phyloP scores from a whole-genome alignment of 768 basidiomycete genomes.

The Dioszegia aurantiaca region DNA sequence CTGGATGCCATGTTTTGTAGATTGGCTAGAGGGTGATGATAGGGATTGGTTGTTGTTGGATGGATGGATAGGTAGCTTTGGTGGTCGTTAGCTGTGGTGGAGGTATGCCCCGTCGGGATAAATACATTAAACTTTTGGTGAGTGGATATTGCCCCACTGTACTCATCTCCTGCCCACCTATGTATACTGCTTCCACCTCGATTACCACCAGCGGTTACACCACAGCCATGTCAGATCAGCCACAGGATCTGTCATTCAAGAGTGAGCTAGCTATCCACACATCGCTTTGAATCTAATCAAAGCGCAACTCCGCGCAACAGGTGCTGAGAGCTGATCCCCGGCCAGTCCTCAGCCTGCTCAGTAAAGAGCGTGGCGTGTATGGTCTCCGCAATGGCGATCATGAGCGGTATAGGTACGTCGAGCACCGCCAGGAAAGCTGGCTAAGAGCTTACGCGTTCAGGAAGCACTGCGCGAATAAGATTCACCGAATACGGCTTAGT shows the following conservation, averaged over 20 bases:
- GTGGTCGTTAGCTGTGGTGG: no score
- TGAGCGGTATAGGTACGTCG: conserved; percentile 70
- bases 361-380: conserved; percentile 85
- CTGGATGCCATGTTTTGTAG: conserved; percentile 35
- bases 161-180: no score
- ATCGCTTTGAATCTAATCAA: no score
- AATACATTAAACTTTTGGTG: no score
- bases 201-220: no score
- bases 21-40: not conserved
- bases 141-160: no score
- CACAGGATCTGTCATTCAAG: conserved; percentile 37
- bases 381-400: conserved; percentile 88
- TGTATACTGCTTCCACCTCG: no score
- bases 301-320: not conserved
- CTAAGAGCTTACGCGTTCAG: conserved; percentile 53
- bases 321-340: not conserved
- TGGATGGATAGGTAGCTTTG: not conserved
- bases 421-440: not conserved
- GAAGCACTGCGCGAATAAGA: conserved; percentile 86
- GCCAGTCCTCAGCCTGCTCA: conserved; percentile 76
- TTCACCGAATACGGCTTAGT: conserved; percentile 78
- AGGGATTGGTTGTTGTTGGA: not conserved
- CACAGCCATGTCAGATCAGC: conserved; percentile 10
- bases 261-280: conserved; percentile 26
- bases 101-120: not conserved